Conservation (phyloP, 768 basidiomycete species). For the Rhodotorula babjevae region DNA sequence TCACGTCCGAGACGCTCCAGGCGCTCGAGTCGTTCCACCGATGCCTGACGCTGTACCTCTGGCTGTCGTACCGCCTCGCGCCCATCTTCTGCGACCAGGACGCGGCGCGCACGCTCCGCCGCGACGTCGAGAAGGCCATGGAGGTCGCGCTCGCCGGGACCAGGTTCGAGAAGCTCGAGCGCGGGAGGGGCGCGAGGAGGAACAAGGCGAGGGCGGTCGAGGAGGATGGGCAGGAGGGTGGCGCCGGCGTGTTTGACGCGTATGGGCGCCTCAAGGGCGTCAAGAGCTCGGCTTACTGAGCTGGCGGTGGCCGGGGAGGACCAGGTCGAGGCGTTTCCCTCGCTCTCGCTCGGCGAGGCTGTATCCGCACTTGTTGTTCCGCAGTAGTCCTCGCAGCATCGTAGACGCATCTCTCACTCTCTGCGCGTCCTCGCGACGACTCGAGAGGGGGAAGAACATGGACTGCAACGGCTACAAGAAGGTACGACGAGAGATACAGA, state of each 20-base stretch:
- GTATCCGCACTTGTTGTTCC: too few relatives aligned
- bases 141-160: slow-evolving; percentile 54
- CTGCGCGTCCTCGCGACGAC: too few relatives aligned
- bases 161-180: slow-evolving; percentile 25
- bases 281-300: not conserved
- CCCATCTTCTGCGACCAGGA: slow-evolving; percentile 62
- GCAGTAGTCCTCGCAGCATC: too few relatives aligned
- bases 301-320: not conserved
- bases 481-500: too few relatives aligned
- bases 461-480: too few relatives aligned
- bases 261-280: not conserved
- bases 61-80: slow-evolving; percentile 69
- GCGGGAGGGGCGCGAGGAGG: slow-evolving; percentile 15
- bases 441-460: too few relatives aligned
- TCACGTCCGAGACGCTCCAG: slow-evolving; percentile 30
- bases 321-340: too few relatives aligned
- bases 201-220: slow-evolving; percentile 12
- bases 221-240: not conserved
- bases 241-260: not conserved
- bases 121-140: slow-evolving; percentile 61
- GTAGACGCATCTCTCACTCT: too few relatives aligned
- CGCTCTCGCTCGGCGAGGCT: too few relatives aligned
- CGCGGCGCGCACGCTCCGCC: slow-evolving; percentile 57
- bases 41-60: slow-evolving; percentile 70
- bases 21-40: slow-evolving; percentile 72